A percentile compares a stretch with the other conserved stretches of the same genome.
phyloP scores from a whole-genome alignment of 2,329 filamentous ascomycete species.

The Aureobasidium sp. region DNA sequence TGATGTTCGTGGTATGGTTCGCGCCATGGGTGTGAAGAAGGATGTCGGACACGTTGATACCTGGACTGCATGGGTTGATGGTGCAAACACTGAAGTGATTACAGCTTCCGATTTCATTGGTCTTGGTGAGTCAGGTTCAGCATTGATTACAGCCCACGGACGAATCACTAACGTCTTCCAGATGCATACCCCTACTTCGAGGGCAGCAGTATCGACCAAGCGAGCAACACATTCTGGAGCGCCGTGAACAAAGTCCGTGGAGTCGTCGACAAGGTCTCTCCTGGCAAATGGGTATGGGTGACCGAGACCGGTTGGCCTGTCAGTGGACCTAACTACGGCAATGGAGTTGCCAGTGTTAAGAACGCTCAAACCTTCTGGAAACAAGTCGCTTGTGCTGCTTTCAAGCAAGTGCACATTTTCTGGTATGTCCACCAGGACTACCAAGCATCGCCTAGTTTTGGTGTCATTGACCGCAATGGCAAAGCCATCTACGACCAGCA shows the following conservation, averaged over 20 bases:
- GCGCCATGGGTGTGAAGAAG: slow-evolving; percentile 38
- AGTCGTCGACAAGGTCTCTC: slow-evolving; percentile 38
- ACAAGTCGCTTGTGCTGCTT: slow-evolving; percentile 52
- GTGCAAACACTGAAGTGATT: slow-evolving; percentile 53
- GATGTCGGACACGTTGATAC: slow-evolving; percentile 62
- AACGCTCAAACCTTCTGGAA: slow-evolving; percentile 61
- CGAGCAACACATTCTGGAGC: slow-evolving; percentile 47
- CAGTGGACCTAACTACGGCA: slow-evolving; percentile 46
- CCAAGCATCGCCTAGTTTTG: slow-evolving; percentile 32
- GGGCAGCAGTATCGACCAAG: slow-evolving; percentile 50
- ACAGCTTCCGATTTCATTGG: slow-evolving; percentile 58
- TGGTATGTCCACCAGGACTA: slow-evolving; percentile 55
- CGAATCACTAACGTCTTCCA: slow-evolving; percentile 26
- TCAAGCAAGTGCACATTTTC: slow-evolving; percentile 50
- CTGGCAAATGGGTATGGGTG: slow-evolving; percentile 26
- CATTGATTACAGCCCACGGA: background rate
- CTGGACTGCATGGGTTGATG: slow-evolving; percentile 51
- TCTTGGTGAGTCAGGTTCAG: background rate
- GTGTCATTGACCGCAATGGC: slow-evolving; percentile 31
- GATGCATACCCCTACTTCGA: slow-evolving; percentile 64
- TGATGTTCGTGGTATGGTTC: slow-evolving; percentile 47
- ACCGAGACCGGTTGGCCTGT: slow-evolving; percentile 59
- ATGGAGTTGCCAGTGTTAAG: slow-evolving; percentile 47
- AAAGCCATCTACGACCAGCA: slow-evolving; percentile 28
- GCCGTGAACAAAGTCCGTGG: slow-evolving; percentile 30